phyloP scores from a whole-genome alignment of 176 grass and related monocot genomes.

The Phragmites australis region DNA sequence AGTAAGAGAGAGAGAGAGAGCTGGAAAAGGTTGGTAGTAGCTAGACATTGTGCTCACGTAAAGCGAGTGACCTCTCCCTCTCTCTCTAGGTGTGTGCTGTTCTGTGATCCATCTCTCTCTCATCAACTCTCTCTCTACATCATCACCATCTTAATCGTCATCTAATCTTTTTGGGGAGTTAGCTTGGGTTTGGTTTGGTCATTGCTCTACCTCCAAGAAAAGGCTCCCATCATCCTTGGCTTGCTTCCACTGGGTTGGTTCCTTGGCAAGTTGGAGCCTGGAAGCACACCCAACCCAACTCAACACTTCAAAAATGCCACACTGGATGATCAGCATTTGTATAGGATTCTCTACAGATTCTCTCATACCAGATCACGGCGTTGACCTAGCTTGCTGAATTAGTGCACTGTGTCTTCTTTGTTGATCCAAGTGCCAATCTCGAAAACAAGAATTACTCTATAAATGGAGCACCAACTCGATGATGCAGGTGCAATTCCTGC shows the following conservation, averaged over 20 bases:
- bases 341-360: conserved; percentile 1
- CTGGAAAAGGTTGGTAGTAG: conserved; percentile 41
- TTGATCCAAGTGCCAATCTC: neutral
- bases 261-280: conserved; percentile 12
- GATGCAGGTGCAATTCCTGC: neutral
- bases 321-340: conserved; percentile 1
- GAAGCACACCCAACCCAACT: conserved; percentile 20
- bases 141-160: conserved; percentile 26
- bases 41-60: conserved; percentile 68
- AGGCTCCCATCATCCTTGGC: neutral
- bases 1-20: conserved; percentile 3
- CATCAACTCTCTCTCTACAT: neutral
- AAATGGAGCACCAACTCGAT: rapidly evolving
- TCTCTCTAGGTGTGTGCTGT: conserved; percentile 17
- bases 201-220: conserved; percentile 56
- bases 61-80: conserved; percentile 37
- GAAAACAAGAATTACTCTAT: too few species aligned
- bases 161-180: conserved; percentile 37
- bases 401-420: neutral
- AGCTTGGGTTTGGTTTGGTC: conserved; percentile 38
- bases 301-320: conserved; percentile 5
- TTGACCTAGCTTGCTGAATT: neutral
- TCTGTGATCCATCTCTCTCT: conserved; percentile 26
- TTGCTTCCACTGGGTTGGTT: conserved; percentile 6
- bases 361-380: neutral